These are phyloP conservation scores for Ustilago hordei DNA, from an alignment of 1,284 basidiomycete genomes.

Conservation along the genomic window DNA sequence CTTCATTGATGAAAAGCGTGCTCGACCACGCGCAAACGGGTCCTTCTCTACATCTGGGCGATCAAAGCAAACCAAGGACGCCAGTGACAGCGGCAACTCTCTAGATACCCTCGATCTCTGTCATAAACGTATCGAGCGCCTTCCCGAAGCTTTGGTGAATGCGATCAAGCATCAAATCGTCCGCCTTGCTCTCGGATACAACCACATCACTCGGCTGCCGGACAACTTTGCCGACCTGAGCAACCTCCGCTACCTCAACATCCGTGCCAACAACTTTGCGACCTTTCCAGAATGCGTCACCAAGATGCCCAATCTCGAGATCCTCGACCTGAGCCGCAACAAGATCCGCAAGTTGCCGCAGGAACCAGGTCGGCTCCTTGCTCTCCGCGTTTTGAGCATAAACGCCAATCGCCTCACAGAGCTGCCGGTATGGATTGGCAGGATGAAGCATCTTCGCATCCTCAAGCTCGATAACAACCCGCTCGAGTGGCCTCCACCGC, in stretches of 20 bases:
- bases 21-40: background rate
- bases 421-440: constrained; percentile 82
- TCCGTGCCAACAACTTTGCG: constrained; percentile 87
- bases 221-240: constrained; percentile 81
- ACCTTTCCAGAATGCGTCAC: constrained; percentile 82
- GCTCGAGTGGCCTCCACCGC: constrained; percentile 81
- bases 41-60: constrained; percentile 1
- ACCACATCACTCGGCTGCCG: constrained; percentile 83
- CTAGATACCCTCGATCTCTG: constrained; percentile 63
- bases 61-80: constrained; percentile 13
- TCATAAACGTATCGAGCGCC: constrained; percentile 47
- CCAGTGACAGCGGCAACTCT: constrained; percentile 15
- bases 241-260: constrained; percentile 88
- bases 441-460: constrained; percentile 81
- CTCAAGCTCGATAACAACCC: constrained; percentile 88
- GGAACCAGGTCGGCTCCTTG: constrained; percentile 81
- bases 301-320: constrained; percentile 85
- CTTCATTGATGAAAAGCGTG: constrained; percentile 46
- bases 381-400: constrained; percentile 84
- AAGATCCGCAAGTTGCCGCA: constrained; percentile 84
- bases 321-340: constrained; percentile 93
- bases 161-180: constrained; percentile 57
- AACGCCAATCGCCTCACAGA: constrained; percentile 84
- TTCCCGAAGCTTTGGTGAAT: constrained; percentile 51
- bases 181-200: constrained; percentile 85